Evolutionary conservation across 192 early-diverging fungal species (phyloP).

Genomic region (Coemansia sp.): DNA sequence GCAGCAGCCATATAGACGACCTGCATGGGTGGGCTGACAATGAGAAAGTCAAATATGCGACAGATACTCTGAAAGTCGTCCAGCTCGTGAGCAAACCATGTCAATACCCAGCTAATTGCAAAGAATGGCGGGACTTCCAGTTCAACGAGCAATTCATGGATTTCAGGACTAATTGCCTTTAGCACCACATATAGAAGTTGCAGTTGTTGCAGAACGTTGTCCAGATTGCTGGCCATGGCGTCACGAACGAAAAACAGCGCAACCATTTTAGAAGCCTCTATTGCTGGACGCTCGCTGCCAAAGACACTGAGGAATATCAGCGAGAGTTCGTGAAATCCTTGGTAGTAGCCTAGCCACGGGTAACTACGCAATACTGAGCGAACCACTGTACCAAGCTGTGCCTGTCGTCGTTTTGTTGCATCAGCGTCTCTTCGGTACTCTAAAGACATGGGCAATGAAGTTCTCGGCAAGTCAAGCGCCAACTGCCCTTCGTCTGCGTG

Average conservation of each 20-base stretch:
- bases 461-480: slow-evolving; percentile 39
- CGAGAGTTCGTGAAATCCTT: slow-evolving; percentile 58
- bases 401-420: slow-evolving; percentile 51
- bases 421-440: slow-evolving; percentile 26
- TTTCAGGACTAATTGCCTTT: slow-evolving; percentile 18
- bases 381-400: slow-evolving; percentile 54
- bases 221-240: slow-evolving; percentile 44
- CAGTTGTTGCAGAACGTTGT: slow-evolving; percentile 38
- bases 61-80: slow-evolving; percentile 47
- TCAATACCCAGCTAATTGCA: slow-evolving; percentile 69
- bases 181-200: slow-evolving; percentile 38
- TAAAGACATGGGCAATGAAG: slow-evolving; percentile 20
- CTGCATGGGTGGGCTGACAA: slow-evolving; percentile 62
- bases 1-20: slow-evolving; percentile 63
- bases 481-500: slow-evolving; percentile 47
- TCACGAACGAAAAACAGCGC: slow-evolving; percentile 58
- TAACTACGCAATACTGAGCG: slow-evolving; percentile 55
- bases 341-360: slow-evolving; percentile 69
- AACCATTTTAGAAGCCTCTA: slow-evolving; percentile 55
- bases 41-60: slow-evolving; percentile 65
- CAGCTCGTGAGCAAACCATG: slow-evolving; percentile 77
- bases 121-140: slow-evolving; percentile 64
- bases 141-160: slow-evolving; percentile 33
- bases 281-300: slow-evolving; percentile 55
- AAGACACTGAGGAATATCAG: slow-evolving; percentile 57